Base-by-base conservation (phyloP, 2,329 filamentous ascomycete species). In the Karstenula rhodostoma region DNA sequence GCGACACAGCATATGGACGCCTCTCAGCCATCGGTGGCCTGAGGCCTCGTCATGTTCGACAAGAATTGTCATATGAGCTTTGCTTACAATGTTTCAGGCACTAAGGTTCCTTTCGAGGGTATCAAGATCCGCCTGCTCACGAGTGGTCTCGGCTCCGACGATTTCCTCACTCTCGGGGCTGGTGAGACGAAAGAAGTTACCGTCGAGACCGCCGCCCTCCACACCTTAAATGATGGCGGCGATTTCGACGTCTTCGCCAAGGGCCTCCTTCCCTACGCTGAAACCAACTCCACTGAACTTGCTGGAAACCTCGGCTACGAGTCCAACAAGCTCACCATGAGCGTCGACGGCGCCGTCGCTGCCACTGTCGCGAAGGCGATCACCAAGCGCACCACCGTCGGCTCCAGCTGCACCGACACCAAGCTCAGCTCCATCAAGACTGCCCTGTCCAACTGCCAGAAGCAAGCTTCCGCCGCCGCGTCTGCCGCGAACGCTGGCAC, bases 311-410 rank as follows among this genome's bases (percentile, higher is more conserved):
- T 90, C 2, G 73, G 82, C 12, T 90, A 85, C 77, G 77, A 81
- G 55, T 87, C 85, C 70, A 90, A 90, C 77, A 80, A 81, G 17
- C 75, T 90, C 50, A 81, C 80, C 54, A 80, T 89, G 61, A 76
- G 81, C 6, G 80, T 91, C 44, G 83, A 90, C 63, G 87, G 85
- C 19, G 77, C 77, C 12, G 73, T 83, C 51, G 88, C 89, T 10
- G 81, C 81, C 48, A 68, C 67, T 7, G 78, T 81, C 37, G 80
- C 83, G 50, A 79, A 82, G 64, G 79, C 81, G 15, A 77, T 82
- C 13, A 70, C 76, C 44, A 86, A 86, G 75, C 87, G 87, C 51
- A 83, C 83, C 19, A 76, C 76, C 3, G 73, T 86, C 3, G 80
- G 85, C 64, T 79, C 78, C 29, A 84, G 85, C 74, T 90, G 87